These are phyloP conservation scores for Neurospora sp. DNA, from an alignment of 495 filamentous ascomycete species.

Conservation along the genomic window DNA sequence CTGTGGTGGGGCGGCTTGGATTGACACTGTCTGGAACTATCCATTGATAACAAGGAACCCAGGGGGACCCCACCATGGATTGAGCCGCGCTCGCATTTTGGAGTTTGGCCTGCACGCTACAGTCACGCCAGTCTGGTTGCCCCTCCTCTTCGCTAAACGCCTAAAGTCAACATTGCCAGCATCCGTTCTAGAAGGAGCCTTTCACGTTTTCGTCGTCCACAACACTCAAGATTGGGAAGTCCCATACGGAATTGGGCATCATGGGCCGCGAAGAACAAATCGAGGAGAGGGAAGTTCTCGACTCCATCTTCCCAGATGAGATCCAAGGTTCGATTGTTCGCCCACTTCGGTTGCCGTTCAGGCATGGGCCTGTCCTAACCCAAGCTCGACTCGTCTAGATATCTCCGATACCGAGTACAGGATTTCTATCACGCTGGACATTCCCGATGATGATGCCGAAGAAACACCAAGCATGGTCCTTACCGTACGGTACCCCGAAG, in stretches of 20 bases:
- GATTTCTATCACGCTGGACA: slow-evolving; percentile 72
- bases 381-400: slow-evolving; percentile 38
- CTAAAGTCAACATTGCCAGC: neutral
- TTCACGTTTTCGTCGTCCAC: neutral
- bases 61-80: neutral
- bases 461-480: slow-evolving; percentile 62
- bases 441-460: slow-evolving; percentile 41
- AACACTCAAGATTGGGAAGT: neutral
- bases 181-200: neutral
- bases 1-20: slow-evolving; percentile 3
- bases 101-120: slow-evolving; percentile 4
- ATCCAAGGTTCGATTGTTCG: slow-evolving; percentile 58
- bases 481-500: slow-evolving; percentile 73
- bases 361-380: neutral
- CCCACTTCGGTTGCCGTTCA: neutral
- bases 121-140: neutral
- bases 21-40: neutral
- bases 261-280: slow-evolving; percentile 94
- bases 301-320: slow-evolving; percentile 97
- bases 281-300: slow-evolving; percentile 94
- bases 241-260: slow-evolving; percentile 10
- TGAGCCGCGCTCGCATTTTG: neutral
- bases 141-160: neutral
- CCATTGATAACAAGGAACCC: neutral
- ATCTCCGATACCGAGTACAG: slow-evolving; percentile 78